Base-by-base conservation (phyloP, 768 basidiomycete species). In the Amanita rubescens region DNA sequence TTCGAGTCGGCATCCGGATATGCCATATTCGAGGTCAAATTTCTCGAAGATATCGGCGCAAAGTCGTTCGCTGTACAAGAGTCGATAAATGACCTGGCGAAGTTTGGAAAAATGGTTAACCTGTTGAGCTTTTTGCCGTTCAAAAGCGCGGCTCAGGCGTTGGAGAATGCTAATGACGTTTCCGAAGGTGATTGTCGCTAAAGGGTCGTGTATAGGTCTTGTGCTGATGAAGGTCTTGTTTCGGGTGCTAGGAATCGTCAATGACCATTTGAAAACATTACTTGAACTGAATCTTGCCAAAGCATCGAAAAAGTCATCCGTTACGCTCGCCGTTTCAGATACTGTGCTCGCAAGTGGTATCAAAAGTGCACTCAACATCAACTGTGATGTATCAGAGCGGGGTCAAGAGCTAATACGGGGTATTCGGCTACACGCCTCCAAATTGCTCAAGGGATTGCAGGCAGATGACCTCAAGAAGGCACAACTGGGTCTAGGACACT, bases 401-500 rank as follows among this genome's bases (percentile, higher is more conserved):
- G 77, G 86, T 1, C 80, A 84, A 55, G 93, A 94, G 66, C 73
- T 97, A 62, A 82, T 97, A 62, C 90, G 95, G 55, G 95, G 94
- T 22, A 84, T 97, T 58, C 90, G 95, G 58, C 75, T 90, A 54
- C 94, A 97, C 68, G 94, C 93, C 25, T 73, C 86, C 60, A 93
- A 90, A 64, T 78, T 98, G 46, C 80, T 98, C 62, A 91, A 84
- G 58, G 93, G 89, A 19, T 84, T 98, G 60, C 85, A 93, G 63
- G 75, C 80, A 38, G 88, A 84, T 61, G 95, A 98, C 77, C 78
- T 96, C 60, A 81, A 77, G 55, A 90, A 94, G 64, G 91, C 95
- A 15, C 95, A 98, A 64, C 88, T 98, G 60, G 95, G 95, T 64
- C 79, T 98, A 46, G 95, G 95, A 25, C 95, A 98, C 77, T 92